Base-by-base conservation (phyloP, 2,329 filamentous ascomycete species). In the Periconia digitata region DNA sequence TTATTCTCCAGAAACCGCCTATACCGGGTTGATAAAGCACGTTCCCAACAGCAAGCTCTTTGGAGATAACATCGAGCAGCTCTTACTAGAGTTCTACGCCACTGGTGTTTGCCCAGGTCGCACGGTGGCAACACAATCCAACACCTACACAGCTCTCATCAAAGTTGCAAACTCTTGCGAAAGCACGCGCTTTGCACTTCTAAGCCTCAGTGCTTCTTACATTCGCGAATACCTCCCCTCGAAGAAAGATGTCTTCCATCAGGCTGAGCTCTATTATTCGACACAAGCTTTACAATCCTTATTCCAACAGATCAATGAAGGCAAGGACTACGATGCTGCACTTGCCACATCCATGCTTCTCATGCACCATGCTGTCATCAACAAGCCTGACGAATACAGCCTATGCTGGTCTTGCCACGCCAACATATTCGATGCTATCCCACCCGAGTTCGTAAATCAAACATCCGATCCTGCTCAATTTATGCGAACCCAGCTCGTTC, bases 381-480 rank as follows among this genome's bases (percentile, higher is more conserved):
- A 64, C 45, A 55, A 54, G 8, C 29, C 49, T 3, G 53, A 63
- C 8, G 62, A 67, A 1, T 58, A 59, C 5, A 53, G 50, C n/a
- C 37, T 67, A 3, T 67, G 66, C 51, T 69, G 66, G 66, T 67
- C 63, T 2, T 59, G 55, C 37, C 66, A 69, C 21, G 63, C 66
- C 38, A 67, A 67, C 27, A 54, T 69, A 24, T 64, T 67, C 46
- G 60, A 69, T 40, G 58, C 56, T 5, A 64, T 65, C 7, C 64
- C 66, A 6, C 32, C 49, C 6, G 52, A 56, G 8, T 47, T 51
- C 38, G 44, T 65, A 37, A 50, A 63, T 40, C 56, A 58, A 18
- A 49, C 58, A 21, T 65, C 64, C 2, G 63, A 64, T 22, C 22
- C 62, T 5, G 61, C 58, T 13, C 50, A 65, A n/a, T 67, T 66